These are phyloP conservation scores for Theobroma cacao DNA, from an alignment of 345 rosid species.

Conservation along the genomic window DNA sequence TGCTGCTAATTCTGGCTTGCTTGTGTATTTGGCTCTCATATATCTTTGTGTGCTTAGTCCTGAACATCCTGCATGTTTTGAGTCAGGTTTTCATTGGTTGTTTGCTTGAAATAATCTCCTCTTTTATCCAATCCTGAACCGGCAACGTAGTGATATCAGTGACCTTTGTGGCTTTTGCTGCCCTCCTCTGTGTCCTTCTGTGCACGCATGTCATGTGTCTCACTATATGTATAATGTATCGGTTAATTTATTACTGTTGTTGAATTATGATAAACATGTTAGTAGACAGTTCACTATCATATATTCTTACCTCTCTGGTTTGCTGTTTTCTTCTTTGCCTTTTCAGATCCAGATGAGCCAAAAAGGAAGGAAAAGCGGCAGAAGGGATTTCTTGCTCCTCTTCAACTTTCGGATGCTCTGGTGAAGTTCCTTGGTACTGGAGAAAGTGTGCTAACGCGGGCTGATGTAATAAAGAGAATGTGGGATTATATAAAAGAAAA, in stretches of 20 bases:
- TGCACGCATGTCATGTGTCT: neutral
- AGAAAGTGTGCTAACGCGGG: constrained; percentile 41
- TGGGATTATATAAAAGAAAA: constrained; percentile 51
- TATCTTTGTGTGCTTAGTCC: neutral
- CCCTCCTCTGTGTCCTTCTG: neutral
- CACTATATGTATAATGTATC: neutral
- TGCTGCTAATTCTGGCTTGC: neutral
- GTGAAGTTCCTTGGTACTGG: constrained; percentile 52
- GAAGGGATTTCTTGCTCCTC: constrained; percentile 54
- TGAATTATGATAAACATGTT: neutral
- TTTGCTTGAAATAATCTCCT: neutral
- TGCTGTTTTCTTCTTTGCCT: neutral
- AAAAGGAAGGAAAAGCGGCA: constrained; percentile 46
- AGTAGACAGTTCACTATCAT: neutral
- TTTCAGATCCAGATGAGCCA: constrained; percentile 40
- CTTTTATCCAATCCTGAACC: constrained; percentile 7
- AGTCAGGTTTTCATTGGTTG: neutral
- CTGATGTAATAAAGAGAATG: constrained; percentile 47
- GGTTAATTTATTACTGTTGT: neutral
- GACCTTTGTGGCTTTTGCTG: neutral
- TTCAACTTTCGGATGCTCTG: constrained; percentile 50
- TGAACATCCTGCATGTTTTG: neutral
- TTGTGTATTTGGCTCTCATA: neutral
- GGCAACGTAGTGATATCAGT: neutral
- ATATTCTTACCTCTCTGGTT: neutral